Evolutionary conservation across 768 basidiomycete genomes (phyloP), one percentile per base, ranked within the genome.

Genomic region (Sutorius australiensis): DNA sequence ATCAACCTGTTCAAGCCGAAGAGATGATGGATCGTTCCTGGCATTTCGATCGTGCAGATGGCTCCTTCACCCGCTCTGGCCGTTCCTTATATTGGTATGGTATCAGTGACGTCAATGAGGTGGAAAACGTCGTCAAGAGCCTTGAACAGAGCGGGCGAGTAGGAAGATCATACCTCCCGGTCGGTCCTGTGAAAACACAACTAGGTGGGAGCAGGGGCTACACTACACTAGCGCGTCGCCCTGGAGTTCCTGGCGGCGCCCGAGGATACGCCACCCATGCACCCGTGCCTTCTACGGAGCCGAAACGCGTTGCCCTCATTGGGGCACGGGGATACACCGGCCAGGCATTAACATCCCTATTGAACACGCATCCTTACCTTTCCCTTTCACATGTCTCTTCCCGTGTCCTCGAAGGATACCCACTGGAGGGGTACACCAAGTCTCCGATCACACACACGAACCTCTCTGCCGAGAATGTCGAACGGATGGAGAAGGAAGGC

Each of bases 31-130:
- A 97, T 72, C 84, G 95, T 37, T 82, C 87, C 4, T 99, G 97
- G 97, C 95, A 99, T 74, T 99, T 98, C 63, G 95, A 99, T 76
- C 85, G 94, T 50, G 93, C 97, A 0, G 95, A 98, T 61, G 97
- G 97, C 1, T 92, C 90, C 71, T 99, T 99, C 76, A 95, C 94
- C 16, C 80, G 97, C 36, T 91, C 91, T 16, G 95, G 95, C 17
- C 85, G 85, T 72, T 94, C 86, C 64, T 72, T 99, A 65, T 98
- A 97, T 81, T 99, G 97, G 95, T 98, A 95, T 67, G 97, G 97
- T 40, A 79, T 98, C 27, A 86, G 87, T 57, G 91, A 95, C 62
- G 84, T 95, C 27, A 81, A 81, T 49, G 95, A 98, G 72, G 92
- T 99, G 28, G 94, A 99, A 79, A 78, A 72, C 62, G 80, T 87